Evolutionary conservation across 306 rosid species (phyloP), one percentile per base, ranked within the genome.

Genomic region (Oemleria cerasiformis): DNA sequence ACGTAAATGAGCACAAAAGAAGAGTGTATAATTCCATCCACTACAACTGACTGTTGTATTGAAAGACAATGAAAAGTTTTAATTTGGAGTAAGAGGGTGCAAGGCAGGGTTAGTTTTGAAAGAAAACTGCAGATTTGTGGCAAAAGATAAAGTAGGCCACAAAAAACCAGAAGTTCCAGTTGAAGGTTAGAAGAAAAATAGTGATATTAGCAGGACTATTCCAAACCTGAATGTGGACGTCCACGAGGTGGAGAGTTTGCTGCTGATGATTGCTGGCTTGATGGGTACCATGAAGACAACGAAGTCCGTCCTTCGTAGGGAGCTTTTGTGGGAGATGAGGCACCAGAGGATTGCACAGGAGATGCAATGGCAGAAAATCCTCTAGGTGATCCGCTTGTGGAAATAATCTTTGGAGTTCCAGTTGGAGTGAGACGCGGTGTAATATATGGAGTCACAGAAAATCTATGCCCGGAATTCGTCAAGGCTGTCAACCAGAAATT

Each of bases 181-280:
- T 48, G 23, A 63, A 45, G 8, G 60, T 57, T 44, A 39, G 53
- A 50, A 75, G 60, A 56, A 66, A 7, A 16, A 50, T 15, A 68
- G 49, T 23, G 50, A 50, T 65, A 58, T 8, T 53, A 72, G 48
- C 36, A 71, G 57, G 41, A 76, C 36, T 4, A 70, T 60, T 73
- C 48, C 16, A 86, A 72, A 91, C 97, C 97, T 81, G 92, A 75
- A 67, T 78, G 41, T 60, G 85, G 40, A 59, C 88, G 88, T 44
- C 82, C 85, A 41, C 92, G 92, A 71, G 97, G 96, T 72, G 99
- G 99, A 79, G 99, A 91, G 72, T 80, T 91, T 73, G 99, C 96
- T 54, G 99, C 97, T 51, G 99, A 95, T 47, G 99, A 91, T 86
- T 88, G 99, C 87, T 95, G 97, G 85, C 99, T 95, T 66, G 99